These are phyloP conservation scores for Pseudocercospora macadamiae DNA, from an alignment of 2,329 filamentous ascomycete genomes.

Conservation along the genomic window DNA sequence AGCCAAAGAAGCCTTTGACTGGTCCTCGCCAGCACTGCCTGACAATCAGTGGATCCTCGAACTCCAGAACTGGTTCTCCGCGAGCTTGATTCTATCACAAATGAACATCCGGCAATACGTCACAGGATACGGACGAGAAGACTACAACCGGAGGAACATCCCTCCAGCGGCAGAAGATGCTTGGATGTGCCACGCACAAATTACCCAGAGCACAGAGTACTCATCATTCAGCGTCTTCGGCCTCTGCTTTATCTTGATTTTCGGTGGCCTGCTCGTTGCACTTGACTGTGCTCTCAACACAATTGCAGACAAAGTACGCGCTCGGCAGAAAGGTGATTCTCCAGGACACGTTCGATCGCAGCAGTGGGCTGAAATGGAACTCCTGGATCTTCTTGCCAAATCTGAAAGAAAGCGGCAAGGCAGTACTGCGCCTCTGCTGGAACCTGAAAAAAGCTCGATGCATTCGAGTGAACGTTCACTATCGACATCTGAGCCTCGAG, in stretches of 20 bases:
- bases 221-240: neutral
- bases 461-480: no score
- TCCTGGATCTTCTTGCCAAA: neutral
- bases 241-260: neutral
- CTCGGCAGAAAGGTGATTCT: neutral
- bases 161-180: neutral
- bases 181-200: neutral
- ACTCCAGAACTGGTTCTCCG: neutral
- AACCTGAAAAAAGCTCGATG: no score
- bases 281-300: neutral
- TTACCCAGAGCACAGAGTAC: neutral
- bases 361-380: neutral
- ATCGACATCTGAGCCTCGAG: no score
- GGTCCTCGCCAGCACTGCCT: neutral
- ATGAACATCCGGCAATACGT: neutral
- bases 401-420: no score
- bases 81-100: neutral
- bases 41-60: neutral
- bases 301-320: neutral
- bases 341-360: neutral
- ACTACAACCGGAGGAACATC: neutral
- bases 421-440: no score
- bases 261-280: neutral
- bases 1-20: slow-evolving; percentile 5
- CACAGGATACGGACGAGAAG: neutral